phyloP scores from a whole-genome alignment of 1,284 basidiomycete genomes.

The Inonotus obliquus region DNA sequence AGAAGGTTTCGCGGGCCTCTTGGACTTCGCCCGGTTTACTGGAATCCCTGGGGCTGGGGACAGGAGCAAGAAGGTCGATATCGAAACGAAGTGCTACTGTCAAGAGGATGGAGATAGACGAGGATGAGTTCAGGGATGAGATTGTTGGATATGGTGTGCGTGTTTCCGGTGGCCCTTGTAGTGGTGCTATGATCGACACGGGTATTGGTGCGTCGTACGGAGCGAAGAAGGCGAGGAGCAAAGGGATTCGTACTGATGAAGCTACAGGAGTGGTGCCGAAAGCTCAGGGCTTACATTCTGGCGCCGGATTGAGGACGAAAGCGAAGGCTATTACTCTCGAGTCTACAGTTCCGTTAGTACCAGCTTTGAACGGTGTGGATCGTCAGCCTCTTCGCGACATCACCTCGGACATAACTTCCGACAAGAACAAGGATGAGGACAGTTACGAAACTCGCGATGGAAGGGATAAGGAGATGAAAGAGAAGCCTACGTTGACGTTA shows the following conservation, averaged over 20 bases:
- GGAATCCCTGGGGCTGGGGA: no score
- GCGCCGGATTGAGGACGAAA: no score
- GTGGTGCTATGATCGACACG: background rate
- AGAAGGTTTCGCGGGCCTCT: background rate
- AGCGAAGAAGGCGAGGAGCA: background rate
- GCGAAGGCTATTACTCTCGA: no score
- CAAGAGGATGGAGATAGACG: background rate
- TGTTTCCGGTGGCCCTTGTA: background rate
- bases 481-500: background rate
- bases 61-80: background rate
- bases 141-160: background rate
- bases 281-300: no score
- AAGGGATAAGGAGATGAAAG: background rate
- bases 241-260: no score
- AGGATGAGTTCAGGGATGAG: background rate
- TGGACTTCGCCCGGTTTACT: no score
- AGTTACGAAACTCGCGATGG: background rate
- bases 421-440: background rate
- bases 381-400: background rate
- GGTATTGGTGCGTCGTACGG: background rate
- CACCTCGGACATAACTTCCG: background rate
- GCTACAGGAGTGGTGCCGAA: no score
- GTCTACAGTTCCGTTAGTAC: no score
- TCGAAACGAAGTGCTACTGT: background rate
- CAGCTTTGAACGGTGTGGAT: no score